Evolutionary conservation across 2,329 filamentous ascomycete species (phyloP), one percentile per base, ranked within the genome.

Genomic region (Apiospora marii): DNA sequence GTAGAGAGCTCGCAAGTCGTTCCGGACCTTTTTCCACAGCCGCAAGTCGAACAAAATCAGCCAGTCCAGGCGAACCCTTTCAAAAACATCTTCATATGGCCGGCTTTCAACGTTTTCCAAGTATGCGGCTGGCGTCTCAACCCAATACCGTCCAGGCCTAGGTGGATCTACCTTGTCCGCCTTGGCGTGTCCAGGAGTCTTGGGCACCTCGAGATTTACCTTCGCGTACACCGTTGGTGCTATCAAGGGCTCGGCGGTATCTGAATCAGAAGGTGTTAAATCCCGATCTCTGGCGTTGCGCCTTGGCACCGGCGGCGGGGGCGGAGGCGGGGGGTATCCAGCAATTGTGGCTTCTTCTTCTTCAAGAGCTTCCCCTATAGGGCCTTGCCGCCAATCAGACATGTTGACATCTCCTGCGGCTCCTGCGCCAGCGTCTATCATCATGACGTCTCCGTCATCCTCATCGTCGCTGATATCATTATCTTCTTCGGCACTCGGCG

Each of bases 11-110:
- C 96, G 92, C 72, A 99, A 88, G 80, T 97, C 94, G 69, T 96
- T 95, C 72, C 96, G 91, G 44, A 97, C 90, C 81, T 95, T 96
- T 84, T 99, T 99, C 96, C 96, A 99, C 88, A 99, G 91, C 58
- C 96, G 89, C 70, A 99, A 84, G 81, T 99, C 96, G 80, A 98
- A 99, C 12, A 99, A 86, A 43, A 99, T 94, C 79, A 99, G 89
- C 90, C 94, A 98, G 82, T 99, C 96, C 7, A 99, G 87, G 44
- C 96, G 92, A 16, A 98, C 93, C 44, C 95, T 92, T 79, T 96
- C 91, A 84, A 94, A 95, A 6, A 99, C 87, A 79, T 99, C 93
- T 81, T 99, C 96, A 71, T 95, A 93, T 22, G 90, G 87, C 68
- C 92, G 92, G 8, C 92, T 84, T 71, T 88, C 88, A 44, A 90